These are phyloP conservation scores for Sphaerobolus stellatus DNA, from an alignment of 1,284 basidiomycete genomes.

Conservation along the genomic window DNA sequence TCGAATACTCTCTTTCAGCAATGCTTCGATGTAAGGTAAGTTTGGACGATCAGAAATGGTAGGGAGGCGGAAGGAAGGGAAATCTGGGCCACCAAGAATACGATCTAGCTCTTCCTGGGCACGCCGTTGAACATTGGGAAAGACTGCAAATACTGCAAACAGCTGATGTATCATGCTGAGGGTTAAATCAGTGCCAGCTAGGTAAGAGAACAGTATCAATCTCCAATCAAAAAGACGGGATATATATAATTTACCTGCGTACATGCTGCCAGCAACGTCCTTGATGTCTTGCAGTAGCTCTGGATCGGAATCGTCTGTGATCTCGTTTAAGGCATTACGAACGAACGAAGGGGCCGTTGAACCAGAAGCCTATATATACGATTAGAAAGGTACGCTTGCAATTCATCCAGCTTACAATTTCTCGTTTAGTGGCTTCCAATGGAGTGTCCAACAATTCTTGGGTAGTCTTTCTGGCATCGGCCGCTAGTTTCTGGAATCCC, in stretches of 20 bases:
- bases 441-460: neutral
- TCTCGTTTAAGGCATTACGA: neutral
- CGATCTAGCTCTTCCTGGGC: conserved; percentile 65
- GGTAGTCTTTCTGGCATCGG: neutral
- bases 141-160: conserved; percentile 53
- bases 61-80: conserved; percentile 45
- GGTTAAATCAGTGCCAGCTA: conserved; percentile 26
- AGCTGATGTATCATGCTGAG: conserved; percentile 50
- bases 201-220: neutral
- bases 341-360: conserved; percentile 1
- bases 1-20: conserved; percentile 60
- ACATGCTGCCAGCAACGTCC: conserved; percentile 9
- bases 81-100: conserved; percentile 50
- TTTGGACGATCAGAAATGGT: conserved; percentile 55
- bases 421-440: neutral
- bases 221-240: neutral
- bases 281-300: conserved; percentile 1
- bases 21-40: conserved; percentile 60
- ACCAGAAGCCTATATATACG: neutral
- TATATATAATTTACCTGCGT: neutral
- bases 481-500: neutral
- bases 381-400: neutral
- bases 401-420: neutral
- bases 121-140: conserved; percentile 49
- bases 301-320: neutral